These are phyloP conservation scores for Chrysochromulina tobinii DNA, from an alignment of 78 protist genomes.

Conservation along the genomic window DNA sequence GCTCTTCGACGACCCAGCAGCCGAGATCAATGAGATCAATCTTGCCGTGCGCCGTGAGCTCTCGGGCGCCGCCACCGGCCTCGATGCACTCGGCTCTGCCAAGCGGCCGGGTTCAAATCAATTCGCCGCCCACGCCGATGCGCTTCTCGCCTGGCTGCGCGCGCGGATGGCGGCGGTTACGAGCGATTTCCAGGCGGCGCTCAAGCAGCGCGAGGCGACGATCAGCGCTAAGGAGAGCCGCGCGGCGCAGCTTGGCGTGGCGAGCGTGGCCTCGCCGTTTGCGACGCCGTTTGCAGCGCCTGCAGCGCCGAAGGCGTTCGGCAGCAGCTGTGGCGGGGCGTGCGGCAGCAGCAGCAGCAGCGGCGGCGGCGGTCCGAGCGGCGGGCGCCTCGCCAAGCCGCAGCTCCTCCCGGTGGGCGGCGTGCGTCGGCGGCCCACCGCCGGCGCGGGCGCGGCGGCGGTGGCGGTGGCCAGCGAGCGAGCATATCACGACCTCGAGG, in stretches of 20 bases:
- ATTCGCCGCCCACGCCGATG: not conserved
- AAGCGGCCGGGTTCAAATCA: not conserved
- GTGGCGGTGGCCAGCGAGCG: too few species aligned
- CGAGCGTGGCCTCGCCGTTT: not conserved
- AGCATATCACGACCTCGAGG: not conserved
- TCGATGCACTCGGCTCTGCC: not conserved
- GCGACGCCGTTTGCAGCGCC: not conserved
- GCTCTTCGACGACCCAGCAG: constrained; percentile 1
- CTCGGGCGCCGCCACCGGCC: not conserved
- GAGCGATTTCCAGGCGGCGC: not conserved
- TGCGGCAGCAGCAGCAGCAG: not conserved
- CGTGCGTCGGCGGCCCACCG: not conserved
- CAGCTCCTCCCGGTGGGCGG: not conserved
- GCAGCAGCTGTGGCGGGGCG: not conserved
- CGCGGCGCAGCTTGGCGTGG: not conserved
- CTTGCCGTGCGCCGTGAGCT: not conserved
- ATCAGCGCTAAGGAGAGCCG: not conserved
- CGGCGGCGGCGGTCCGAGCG: not conserved
- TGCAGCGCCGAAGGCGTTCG: not conserved
- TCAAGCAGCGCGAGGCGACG: not conserved
- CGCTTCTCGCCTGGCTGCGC: not conserved
- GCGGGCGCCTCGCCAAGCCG: not conserved
- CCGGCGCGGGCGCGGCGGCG: not conserved
- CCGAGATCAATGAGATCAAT: not conserved
- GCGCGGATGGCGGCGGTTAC: not conserved